Base-by-base conservation (phyloP, 306 rosid species). In the Fagus sylvatica region DNA sequence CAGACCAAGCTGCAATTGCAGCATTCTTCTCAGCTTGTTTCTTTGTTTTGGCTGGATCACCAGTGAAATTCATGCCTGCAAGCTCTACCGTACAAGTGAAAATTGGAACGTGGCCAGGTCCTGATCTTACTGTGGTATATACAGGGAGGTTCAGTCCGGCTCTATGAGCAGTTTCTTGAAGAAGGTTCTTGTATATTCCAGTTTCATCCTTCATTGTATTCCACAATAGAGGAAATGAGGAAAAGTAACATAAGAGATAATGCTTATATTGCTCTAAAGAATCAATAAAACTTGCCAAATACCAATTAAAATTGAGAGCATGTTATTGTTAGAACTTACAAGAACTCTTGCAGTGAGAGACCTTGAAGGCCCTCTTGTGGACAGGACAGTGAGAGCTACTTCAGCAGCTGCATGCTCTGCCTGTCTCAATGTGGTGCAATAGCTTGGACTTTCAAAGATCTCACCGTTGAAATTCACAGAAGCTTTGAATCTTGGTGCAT, bases 351-450 rank as follows among this genome's bases (percentile, higher is more conserved):
- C 98, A 41, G 96, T 91, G 77, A 93, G 80, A 61, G 91, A 86
- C 83, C 88, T 91, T 39, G 94, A 89, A 39, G 94, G 98, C 69
- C 96, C 96, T 88, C 90, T 75, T 30, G 80, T 77, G 57, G 94
- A 96, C 51, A 93, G 83, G 15, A 90, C 85, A 75, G 64, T 87
- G 12, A 93, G 85, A 75, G 98, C 98, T 41, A 89, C 88, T 69
- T 93, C 94, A 36, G 98, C 98, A 43, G 96, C 98, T 39, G 90
- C 91, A 86, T 93, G 98, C 72, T 93, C 96, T 0, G 96, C 96
- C 64, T 90, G 94, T 80, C 98, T 84, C 46, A 93, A 90, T 53
- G 98, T 93, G 41, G 89, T 82, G 82, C 90, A 89, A 79, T 90
- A 93, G 8, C 84, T 69, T 42, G 97, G 98, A 81, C 98, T 93